Conservation (phyloP, 306 rosid genomes). For the Cotoneaster glaucophyllus region DNA sequence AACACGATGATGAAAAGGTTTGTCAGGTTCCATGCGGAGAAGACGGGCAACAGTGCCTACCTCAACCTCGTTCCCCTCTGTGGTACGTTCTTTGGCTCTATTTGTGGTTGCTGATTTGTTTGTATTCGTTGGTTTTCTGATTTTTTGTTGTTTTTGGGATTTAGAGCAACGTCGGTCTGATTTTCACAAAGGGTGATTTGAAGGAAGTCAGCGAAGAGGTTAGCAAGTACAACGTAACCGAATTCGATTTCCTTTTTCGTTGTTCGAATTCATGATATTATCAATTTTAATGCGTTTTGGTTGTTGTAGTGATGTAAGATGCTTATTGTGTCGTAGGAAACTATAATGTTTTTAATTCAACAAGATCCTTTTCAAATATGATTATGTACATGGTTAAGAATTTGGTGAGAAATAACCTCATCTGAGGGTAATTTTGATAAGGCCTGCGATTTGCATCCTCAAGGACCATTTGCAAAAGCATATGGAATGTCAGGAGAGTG, state of each 20-base stretch:
- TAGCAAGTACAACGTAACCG: conserved; percentile 75
- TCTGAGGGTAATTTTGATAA: background rate
- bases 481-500: background rate
- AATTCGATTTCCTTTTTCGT: too few relatives aligned
- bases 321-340: too few relatives aligned
- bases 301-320: too few relatives aligned
- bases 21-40: conserved; percentile 55
- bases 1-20: conserved; percentile 96
- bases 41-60: conserved; percentile 53
- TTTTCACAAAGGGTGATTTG: conserved; percentile 87
- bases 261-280: too few relatives aligned
- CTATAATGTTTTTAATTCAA: too few relatives aligned
- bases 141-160: background rate
- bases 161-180: conserved; percentile 83
- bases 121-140: background rate
- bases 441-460: conserved; percentile 18
- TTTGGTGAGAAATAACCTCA: background rate
- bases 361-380: too few relatives aligned
- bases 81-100: conserved; percentile 21
- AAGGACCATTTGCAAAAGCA: background rate
- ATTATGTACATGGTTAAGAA: conserved; percentile 3
- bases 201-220: conserved; percentile 97
- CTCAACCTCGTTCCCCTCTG: conserved; percentile 72
- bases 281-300: too few relatives aligned
- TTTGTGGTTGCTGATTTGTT: background rate